Evolutionary conservation across 2,329 filamentous ascomycete genomes (phyloP), one percentile per base, ranked within the genome.

Genomic region (Hypoxylon sp.): DNA sequence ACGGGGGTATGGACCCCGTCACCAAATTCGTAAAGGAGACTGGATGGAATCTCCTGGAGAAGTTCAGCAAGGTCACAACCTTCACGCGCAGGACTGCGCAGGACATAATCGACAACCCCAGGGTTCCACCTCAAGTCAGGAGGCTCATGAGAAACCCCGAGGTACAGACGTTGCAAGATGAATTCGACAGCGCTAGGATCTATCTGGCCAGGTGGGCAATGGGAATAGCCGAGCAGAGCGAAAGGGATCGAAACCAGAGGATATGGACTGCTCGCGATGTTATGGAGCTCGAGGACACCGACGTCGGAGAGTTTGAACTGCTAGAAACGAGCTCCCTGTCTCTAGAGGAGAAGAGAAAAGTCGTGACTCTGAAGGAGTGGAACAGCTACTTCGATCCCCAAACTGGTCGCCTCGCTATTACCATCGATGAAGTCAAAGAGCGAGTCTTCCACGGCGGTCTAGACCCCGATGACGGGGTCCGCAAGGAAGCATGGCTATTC

Each of bases 151-250:
- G 87, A 70, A 97, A 96, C 64, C 93, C 93, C 0, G 93, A 99
- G 70, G 92, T 99, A 0, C 93, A 97, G 77, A 97, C 91, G 0
- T 75, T 99, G 18, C 93, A 97, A 71, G 93, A 98, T 58, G 96
- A 99, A 72, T 99, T 97, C 68, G 96, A 99, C 78, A 97, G 92
- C 69, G 95, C 96, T 3, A 85, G 95, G 63, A 83, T 99, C 58
- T 99, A 99, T 71, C 82, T 99, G 33, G 95, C 95, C 18, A 84
- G 95, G 62, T 99, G 95, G 95, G 95, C 95, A 2, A 98, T 99
- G 95, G 92, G 92, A 6, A 97, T 99, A 63, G 93, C 95, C 0
- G 96, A 99, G 73, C 95, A 99, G 77, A 94, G 93, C 68, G 95
- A 99, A 70, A 83, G 87, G 33, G 95, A 99, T 68, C 82, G 89